Evolutionary conservation across 257 asterid species (phyloP).

Genomic region (Nicotiana sylvestris): DNA sequence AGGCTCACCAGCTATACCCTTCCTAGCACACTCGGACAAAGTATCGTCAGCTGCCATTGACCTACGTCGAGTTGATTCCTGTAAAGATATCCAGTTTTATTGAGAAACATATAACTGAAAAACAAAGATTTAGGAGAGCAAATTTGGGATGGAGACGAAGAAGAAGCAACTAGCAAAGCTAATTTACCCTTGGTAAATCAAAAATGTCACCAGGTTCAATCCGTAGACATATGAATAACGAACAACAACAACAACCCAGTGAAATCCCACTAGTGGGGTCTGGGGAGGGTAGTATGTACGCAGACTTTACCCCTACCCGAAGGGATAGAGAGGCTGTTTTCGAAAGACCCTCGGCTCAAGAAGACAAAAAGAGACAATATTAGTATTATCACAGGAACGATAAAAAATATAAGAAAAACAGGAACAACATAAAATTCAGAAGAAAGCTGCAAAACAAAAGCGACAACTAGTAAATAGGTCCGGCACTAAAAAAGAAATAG

Average conservation of each 20-base stretch:
- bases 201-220: neutral
- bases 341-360: too few species aligned
- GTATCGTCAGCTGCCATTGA: constrained; percentile 52
- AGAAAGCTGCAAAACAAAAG: too few species aligned
- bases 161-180: constrained; percentile 6
- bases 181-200: neutral
- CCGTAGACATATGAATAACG: neutral
- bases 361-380: too few species aligned
- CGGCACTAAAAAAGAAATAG: too few species aligned
- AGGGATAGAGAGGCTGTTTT: too few species aligned
- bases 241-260: neutral
- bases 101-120: neutral
- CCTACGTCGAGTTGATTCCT: constrained; percentile 69
- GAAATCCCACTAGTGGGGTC: too few species aligned
- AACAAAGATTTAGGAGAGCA: neutral
- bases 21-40: constrained; percentile 77
- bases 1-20: constrained; percentile 83
- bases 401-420: too few species aligned
- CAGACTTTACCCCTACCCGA: too few species aligned
- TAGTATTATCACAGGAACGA: too few species aligned
- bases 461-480: too few species aligned
- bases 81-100: constrained; percentile 20
- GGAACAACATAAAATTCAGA: too few species aligned
- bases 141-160: neutral
- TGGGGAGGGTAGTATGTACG: too few species aligned